Evolutionary conservation across 2,329 filamentous ascomycete genomes (phyloP).

Genomic region (Epichloe glyceriae): DNA sequence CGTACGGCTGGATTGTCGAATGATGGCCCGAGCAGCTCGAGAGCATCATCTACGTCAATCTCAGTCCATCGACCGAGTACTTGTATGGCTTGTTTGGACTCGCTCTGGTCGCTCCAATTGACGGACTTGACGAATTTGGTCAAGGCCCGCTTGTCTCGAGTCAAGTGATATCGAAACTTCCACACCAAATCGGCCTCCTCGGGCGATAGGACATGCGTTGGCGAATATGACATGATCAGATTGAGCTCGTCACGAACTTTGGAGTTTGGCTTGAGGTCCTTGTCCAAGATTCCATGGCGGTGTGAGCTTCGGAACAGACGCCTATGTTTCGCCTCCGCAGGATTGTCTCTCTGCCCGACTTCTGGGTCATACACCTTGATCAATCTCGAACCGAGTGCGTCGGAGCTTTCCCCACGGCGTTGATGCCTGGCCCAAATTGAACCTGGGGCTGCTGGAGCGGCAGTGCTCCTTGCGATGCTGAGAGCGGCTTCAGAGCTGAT

Average conservation of each 20-base stretch:
- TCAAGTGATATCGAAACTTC: constrained; percentile 93
- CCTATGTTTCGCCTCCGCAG: constrained; percentile 88
- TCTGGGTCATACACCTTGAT: constrained; percentile 90
- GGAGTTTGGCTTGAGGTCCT: constrained; percentile 90
- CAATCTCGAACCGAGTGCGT: constrained; percentile 44
- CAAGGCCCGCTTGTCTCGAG: constrained; percentile 78
- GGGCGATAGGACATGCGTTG: constrained; percentile 72
- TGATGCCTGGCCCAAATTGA: constrained; percentile 80
- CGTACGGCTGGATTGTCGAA: constrained; percentile 83
- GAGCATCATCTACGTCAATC: constrained; percentile 90
- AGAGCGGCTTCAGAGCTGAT: constrained; percentile 53
- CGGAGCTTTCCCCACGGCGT: constrained; percentile 43
- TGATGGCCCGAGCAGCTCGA: constrained; percentile 83
- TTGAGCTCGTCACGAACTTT: constrained; percentile 93
- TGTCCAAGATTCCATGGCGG: constrained; percentile 84
- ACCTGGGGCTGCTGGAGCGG: constrained; percentile 77
- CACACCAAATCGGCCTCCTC: constrained; percentile 95
- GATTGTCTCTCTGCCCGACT: constrained; percentile 78
- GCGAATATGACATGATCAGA: constrained; percentile 79
- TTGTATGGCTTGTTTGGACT: constrained; percentile 80
- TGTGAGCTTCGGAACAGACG: constrained; percentile 80
- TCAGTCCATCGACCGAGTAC: constrained; percentile 89
- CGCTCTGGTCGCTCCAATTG: constrained; percentile 76
- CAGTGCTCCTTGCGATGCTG: constrained; percentile 49
- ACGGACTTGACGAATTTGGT: constrained; percentile 98